A percentile compares a stretch with the other conserved stretches of the same genome.
These are phyloP conservation scores for Fusarium brachygibbosum DNA, from an alignment of 2,329 filamentous ascomycete species.

Conservation along the genomic window DNA sequence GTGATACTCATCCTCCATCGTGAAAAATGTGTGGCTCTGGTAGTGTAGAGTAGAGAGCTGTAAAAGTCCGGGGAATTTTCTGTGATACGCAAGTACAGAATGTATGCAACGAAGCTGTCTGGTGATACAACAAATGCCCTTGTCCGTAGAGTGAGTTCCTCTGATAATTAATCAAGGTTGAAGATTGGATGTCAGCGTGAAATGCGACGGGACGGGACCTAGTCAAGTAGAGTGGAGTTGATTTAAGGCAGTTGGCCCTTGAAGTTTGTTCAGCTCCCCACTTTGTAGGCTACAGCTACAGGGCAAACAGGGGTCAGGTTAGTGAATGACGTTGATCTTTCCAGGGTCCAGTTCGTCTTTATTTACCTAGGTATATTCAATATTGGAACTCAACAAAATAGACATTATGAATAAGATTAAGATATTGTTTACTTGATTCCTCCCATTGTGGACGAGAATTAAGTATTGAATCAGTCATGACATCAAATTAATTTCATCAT, in stretches of 20 bases:
- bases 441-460: too few species aligned
- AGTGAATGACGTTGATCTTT: constrained; percentile 27
- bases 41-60: neutral
- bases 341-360: neutral
- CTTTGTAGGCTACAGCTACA: constrained; percentile 23
- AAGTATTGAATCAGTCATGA: too few species aligned
- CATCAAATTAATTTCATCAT: neutral
- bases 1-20: constrained; percentile 29
- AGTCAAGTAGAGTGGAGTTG: constrained; percentile 12
- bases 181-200: constrained; percentile 21
- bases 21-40: neutral
- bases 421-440: too few species aligned
- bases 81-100: neutral
- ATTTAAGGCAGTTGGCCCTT: constrained; percentile 8
- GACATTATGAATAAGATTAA: too few species aligned
- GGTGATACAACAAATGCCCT: neutral
- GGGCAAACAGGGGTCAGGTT: constrained; percentile 9
- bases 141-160: neutral
- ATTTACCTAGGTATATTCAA: too few species aligned
- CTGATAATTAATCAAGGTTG: neutral
- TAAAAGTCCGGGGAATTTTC: neutral
- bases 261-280: constrained; percentile 17
- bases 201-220: constrained; percentile 4
- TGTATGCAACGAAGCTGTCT: neutral
- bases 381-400: too few species aligned